Percentiles rank a stretch among this genome's conserved stretches.
phyloP scores from a whole-genome alignment of 202 grass and related monocot species.

The Schoenoplectus triqueter region DNA sequence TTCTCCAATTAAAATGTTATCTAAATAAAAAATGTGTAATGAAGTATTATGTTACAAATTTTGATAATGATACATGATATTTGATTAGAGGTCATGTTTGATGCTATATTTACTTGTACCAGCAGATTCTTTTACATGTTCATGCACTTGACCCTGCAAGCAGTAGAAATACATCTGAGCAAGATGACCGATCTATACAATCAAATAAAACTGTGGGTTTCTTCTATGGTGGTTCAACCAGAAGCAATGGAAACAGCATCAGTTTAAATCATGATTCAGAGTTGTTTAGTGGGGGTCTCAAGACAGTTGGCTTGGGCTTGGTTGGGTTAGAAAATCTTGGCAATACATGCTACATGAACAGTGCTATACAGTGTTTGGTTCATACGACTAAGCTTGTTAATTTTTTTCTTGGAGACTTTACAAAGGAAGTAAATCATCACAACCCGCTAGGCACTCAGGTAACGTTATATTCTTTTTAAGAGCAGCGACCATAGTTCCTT shows the following conservation, averaged over 20 bases:
- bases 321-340: constrained; percentile 89
- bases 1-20: not conserved
- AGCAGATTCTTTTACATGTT: constrained; percentile 86
- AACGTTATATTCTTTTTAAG: constrained; percentile 38
- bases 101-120: constrained; percentile 38
- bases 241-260: constrained; percentile 51
- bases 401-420: constrained; percentile 87
- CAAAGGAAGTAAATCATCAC: constrained; percentile 74
- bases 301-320: constrained; percentile 72
- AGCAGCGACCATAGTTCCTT: not conserved
- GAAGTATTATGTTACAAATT: not conserved
- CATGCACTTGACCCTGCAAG: constrained; percentile 57
- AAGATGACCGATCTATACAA: constrained; percentile 53
- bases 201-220: constrained; percentile 29
- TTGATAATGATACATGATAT: not conserved
- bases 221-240: constrained; percentile 46
- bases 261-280: constrained; percentile 45
- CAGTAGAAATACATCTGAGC: constrained; percentile 56
- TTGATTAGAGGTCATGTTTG: not conserved
- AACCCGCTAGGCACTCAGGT: constrained; percentile 85
- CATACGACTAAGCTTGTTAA: constrained; percentile 86
- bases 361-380: constrained; percentile 87
- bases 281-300: constrained; percentile 55
- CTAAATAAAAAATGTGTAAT: not conserved
- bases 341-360: constrained; percentile 99